Base-by-base conservation (phyloP, 345 rosid genomes). In the Murraya koenigii region DNA sequence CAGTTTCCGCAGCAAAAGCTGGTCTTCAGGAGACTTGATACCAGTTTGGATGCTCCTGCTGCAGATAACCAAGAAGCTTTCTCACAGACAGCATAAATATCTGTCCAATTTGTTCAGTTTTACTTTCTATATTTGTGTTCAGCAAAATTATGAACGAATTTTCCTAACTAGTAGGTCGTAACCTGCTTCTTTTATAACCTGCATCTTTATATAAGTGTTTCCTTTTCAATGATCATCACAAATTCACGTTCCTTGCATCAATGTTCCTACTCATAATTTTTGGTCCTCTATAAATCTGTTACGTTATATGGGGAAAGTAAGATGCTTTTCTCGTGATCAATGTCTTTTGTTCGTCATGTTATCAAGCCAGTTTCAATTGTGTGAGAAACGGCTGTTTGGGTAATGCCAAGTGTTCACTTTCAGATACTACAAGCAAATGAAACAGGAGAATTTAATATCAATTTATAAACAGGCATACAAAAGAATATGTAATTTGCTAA, bases 1-100 rank as follows among this genome's bases (percentile, higher is more conserved):
- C 94, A 90, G 65, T 89, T 90, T 28, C 98, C 98, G 66, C 97
- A 92, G 83, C 97, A 89, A 30, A 94, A 93, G 85, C 90, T 97
- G n/a, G 81, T 79, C 25, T 94, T 97, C 78, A 88, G 83, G 76
- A 88, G 83, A 79, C 82, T 90, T 0, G 84, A 82, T 64, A 35
- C 79, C 13, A 81, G 69, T 68, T 74, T 72, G 2, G 83, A 75
- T 77, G 30, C 72, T 23, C 71, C 80, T 17, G 82, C 85, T 23
- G 80, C 85, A 20, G 93, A 75, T 74, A 81, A 72, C 55, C 80
- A 71, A 80, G 83, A 86, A 82, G 87, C 84, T 69, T 30, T 80
- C 35, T 80, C 89, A 13, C 80, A 75, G 72, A 73, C 85, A 55
- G 22, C 59, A 1, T 84, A 71, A 66, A 55, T 39, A 41, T 35